These are phyloP conservation scores for Ophiosphaerella herpotricha DNA, from an alignment of 2,329 filamentous ascomycete species.

Conservation along the genomic window DNA sequence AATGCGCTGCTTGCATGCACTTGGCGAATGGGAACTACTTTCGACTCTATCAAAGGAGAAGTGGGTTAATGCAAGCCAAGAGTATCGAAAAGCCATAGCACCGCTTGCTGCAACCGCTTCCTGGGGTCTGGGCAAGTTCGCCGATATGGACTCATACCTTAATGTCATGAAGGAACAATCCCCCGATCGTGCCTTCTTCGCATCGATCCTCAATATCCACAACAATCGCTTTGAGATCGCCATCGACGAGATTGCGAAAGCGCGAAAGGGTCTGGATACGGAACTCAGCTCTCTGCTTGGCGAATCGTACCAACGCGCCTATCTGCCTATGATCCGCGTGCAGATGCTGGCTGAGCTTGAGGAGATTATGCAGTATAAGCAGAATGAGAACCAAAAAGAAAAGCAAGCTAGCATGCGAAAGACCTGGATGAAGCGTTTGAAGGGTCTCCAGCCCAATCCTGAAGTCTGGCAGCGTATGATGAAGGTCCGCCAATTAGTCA, in stretches of 20 bases:
- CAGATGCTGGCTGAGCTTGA: constrained; percentile 99
- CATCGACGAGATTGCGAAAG: constrained; percentile 84
- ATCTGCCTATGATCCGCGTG: constrained; percentile 95
- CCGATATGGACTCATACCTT: constrained; percentile 96
- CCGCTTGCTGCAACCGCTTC: constrained; percentile 93
- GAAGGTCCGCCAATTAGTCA: constrained; percentile 88
- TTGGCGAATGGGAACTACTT: constrained; percentile 96
- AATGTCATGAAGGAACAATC: constrained; percentile 92
- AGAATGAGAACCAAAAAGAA: constrained; percentile 75
- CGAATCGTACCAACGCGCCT: constrained; percentile 96
- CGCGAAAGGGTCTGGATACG: constrained; percentile 89
- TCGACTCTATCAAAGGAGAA: constrained; percentile 88
- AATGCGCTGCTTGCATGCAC: constrained; percentile 95
- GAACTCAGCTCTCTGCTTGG: constrained; percentile 96
- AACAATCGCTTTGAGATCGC: constrained; percentile 95
- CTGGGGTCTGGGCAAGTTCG: constrained; percentile 96
- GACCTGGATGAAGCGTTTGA: constrained; percentile 94
- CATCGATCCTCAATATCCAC: constrained; percentile 91
- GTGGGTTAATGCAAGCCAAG: constrained; percentile 86
- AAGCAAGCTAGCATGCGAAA: constrained; percentile 89
- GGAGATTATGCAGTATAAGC: constrained; percentile 97
- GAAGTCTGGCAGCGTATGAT: constrained; percentile 99
- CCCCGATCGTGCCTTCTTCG: constrained; percentile 95
- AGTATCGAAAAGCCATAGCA: constrained; percentile 88
- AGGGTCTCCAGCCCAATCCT: constrained; percentile 94